Base-by-base conservation (phyloP, 805 yeast species). In the Candida qinlingensis region DNA sequence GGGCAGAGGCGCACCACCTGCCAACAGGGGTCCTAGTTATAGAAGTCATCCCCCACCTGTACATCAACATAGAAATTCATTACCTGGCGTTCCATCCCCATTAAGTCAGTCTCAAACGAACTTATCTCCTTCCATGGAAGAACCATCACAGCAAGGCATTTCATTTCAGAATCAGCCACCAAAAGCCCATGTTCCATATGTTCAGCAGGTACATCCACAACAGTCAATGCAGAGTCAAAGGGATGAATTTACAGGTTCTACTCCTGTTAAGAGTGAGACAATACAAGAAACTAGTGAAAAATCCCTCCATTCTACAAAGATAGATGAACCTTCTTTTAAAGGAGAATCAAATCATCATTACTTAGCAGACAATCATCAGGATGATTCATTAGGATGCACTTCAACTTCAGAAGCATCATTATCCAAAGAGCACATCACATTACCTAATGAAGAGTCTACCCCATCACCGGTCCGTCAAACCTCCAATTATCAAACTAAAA, bases 401-500 rank as follows among this genome's bases (percentile, higher is more conserved):
- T 13, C 44, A 2, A 33, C 43, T n/a, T 36, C 54, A 13, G 52
- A 35, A 42, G 52, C 28, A 46, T 31, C 34, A 8, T 8, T 31
- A 8, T 31, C 41, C 19, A 39, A 29, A 29, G 41, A 39, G 4
- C 34, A 31, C 34, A 8, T 3, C 34, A 43, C 52, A 4, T 40
- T 43, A 3, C 62, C 62, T 25, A 57, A 53, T 34, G 63, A 45
- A 3, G 52, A 53, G 38, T 60, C 64, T 6, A 58, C 63, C 0
- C 60, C 61, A 3, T 55, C 63, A 8, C 57, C 62, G 19, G 47
- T 31, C 5, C 42, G 25, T 11, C 5, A 10, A 31, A 35, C n/a
- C 13, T 6, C 19, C n/a, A 9, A 28, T 26, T 9, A n/a, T 37
- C 28, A 6, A 8, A 37, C 2, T 7, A 13, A 38, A 12, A 29